Percentiles rank a stretch among this genome's conserved stretches.
Conservation (phyloP, 2,329 filamentous ascomycete species). For the Hypoxylon sp. region DNA sequence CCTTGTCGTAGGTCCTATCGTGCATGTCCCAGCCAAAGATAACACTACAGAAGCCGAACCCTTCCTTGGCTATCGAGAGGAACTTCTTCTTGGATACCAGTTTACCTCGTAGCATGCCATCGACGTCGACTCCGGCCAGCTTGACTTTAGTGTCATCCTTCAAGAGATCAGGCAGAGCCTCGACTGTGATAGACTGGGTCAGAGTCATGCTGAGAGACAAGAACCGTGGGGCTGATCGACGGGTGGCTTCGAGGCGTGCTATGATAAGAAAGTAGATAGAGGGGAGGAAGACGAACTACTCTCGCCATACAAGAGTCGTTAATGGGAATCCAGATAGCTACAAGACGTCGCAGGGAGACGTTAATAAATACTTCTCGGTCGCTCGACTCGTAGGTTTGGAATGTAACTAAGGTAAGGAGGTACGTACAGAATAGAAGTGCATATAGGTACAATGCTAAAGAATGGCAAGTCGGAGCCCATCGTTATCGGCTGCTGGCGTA, state of each 20-base stretch:
- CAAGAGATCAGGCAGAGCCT: slow-evolving; percentile 73
- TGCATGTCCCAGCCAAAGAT: slow-evolving; percentile 94
- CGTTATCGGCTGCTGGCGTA: neutral
- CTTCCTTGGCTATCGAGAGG: slow-evolving; percentile 77
- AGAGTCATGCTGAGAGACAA: slow-evolving; percentile 46
- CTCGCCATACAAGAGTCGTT: slow-evolving; percentile 24
- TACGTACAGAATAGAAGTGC: neutral
- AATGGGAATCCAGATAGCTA: slow-evolving; percentile 4
- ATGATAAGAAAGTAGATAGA: slow-evolving; percentile 13
- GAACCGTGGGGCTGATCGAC: slow-evolving; percentile 9
- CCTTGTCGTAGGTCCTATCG: slow-evolving; percentile 82
- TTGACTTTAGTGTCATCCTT: slow-evolving; percentile 79
- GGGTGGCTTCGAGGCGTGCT: slow-evolving; percentile 3
- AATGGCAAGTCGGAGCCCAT: neutral
- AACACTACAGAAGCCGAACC: slow-evolving; percentile 88
- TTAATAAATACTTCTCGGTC: slow-evolving; percentile 8
- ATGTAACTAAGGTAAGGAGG: neutral
- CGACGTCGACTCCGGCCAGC: slow-evolving; percentile 82
- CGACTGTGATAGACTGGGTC: slow-evolving; percentile 64
- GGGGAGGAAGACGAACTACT: slow-evolving; percentile 23
- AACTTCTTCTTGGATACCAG: slow-evolving; percentile 89
- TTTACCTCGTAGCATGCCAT: slow-evolving; percentile 83
- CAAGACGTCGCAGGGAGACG: slow-evolving; percentile 2
- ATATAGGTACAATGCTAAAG: slow-evolving; percentile 20
- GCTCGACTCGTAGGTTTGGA: neutral